Conservation (phyloP, 805 yeast species). For the Cyberlindnera bimundalis region DNA sequence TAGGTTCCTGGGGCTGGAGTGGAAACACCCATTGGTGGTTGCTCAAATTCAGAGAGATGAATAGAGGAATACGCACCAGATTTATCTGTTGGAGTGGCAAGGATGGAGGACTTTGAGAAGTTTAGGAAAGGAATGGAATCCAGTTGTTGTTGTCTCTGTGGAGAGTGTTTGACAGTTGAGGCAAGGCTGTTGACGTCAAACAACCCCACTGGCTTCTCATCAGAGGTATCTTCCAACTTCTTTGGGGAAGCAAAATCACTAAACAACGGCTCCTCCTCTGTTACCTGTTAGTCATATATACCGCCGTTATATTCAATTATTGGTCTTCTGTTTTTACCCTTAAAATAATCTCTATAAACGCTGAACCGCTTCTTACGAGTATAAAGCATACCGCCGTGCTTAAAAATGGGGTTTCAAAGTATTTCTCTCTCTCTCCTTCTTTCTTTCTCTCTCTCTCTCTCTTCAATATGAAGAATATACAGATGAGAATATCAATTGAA, state of each 20-base stretch:
- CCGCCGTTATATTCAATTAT: too few relatives aligned
- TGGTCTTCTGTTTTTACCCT: too few relatives aligned
- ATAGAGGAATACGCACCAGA: slow-evolving; percentile 18
- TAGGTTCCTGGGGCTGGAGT: slow-evolving; percentile 22
- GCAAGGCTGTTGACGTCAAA: slow-evolving; percentile 17
- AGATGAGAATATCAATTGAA: too few relatives aligned
- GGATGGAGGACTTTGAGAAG: slow-evolving; percentile 2
- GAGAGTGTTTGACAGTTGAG: slow-evolving; percentile 11
- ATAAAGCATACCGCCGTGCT: slow-evolving; percentile 18
- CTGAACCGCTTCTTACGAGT: slow-evolving; percentile 20
- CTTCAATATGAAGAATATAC: too few relatives aligned
- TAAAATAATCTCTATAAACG: slow-evolving; percentile 25
- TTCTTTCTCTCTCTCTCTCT: too few relatives aligned
- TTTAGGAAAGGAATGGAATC: not conserved
- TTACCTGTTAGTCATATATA: too few relatives aligned
- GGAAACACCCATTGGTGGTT: slow-evolving; percentile 27
- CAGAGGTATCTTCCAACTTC: slow-evolving; percentile 1
- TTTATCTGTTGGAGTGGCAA: slow-evolving; percentile 4
- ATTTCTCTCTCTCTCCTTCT: too few relatives aligned
- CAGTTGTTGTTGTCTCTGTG: slow-evolving; percentile 7
- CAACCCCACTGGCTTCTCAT: slow-evolving; percentile 8
- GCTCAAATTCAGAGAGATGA: slow-evolving; percentile 28
- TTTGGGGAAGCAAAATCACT: slow-evolving; percentile 3
- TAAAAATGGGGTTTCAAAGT: too few relatives aligned
- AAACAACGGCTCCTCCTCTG: slow-evolving; percentile 6